Base-by-base conservation (phyloP, 2,329 filamentous ascomycete species). In the Pseudogymnoascus sp. region DNA sequence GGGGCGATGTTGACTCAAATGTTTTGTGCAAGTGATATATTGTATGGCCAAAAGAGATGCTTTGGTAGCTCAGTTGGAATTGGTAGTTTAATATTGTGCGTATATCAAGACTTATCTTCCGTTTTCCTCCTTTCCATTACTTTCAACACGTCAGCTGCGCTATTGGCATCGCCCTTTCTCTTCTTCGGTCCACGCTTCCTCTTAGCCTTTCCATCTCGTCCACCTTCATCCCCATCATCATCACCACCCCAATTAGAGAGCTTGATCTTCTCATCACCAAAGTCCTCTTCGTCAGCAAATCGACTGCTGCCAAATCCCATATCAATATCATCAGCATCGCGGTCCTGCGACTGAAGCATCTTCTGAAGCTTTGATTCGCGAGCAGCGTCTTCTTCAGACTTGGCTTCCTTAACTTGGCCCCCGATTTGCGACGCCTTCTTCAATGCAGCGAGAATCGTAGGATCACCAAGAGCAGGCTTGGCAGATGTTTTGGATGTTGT, bases 291-390 rank as follows among this genome's bases (percentile, higher is more conserved):
- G 69, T 97, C 94, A 60, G 90, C 91, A 69, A 90, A 87, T 28
- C 93, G 82, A 70, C 88, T 94, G 18, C 86, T 90, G 35, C 94
- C 94, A 70, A 99, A 97, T 63, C 92, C 93, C 79, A 97, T 84
- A 70, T 99, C 94, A 75, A 99, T 82, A 74, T 99, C 93, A 62
- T 93, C 86, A 57, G 91, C 85, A 71, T 97, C 93, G 57, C 92
- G 83, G 66, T 89, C 88, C 61, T 86, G 84, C 63, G 81, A 81
- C 67, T 86, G 79, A 5, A 97, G 78, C 77, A 97, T 88, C 66
- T 83, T 87, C 72, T 85, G 87, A 59, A 87, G 83, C 6, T 88
- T 86, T 58, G 86, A 85, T 64, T 87, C 82, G 64, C 85, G 83
- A 1, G 83, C 83, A 5, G 76, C 75, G 62, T 80, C 79, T 64